Conservation (phyloP, 2,329 filamentous ascomycete species). For the Celoporthe dispersa region DNA sequence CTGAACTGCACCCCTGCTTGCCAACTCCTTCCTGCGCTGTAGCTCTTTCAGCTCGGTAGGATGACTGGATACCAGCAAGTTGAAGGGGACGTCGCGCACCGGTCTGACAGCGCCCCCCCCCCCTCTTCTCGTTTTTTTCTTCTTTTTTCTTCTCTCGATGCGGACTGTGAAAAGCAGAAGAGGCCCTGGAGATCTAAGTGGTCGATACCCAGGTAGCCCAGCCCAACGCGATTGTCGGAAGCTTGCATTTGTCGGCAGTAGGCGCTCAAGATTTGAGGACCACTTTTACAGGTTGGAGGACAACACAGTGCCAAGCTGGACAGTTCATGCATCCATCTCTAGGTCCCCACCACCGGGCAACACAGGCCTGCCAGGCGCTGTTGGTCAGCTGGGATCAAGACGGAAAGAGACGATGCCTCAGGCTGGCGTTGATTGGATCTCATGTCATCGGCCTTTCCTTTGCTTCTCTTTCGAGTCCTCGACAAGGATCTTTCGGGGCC, state of each 20-base stretch:
- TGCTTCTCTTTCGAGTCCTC: conserved; percentile 24
- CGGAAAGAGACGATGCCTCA: not conserved
- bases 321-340: not conserved
- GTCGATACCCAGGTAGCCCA: not conserved
- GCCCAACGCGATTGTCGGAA: too few species aligned
- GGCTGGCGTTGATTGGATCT: not conserved
- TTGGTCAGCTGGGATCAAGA: not conserved
- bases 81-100: not conserved
- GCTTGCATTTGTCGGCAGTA: too few species aligned
- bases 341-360: not conserved
- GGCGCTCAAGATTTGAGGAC: not conserved
- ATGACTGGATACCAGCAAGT: not conserved
- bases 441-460: conserved; percentile 24
- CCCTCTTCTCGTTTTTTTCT: not conserved
- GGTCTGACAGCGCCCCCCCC: not conserved
- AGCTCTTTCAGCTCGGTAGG: not conserved
- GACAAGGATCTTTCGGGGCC: conserved; percentile 73
- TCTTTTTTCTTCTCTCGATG: too few species aligned
- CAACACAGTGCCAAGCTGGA: not conserved
- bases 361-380: not conserved
- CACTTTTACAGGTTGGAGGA: not conserved
- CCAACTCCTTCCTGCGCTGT: not conserved
- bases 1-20: not conserved
- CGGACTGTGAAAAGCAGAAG: not conserved
- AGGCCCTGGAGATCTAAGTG: not conserved